These are phyloP conservation scores for Colletotrichum godetiae DNA, from an alignment of 2,329 filamentous ascomycete species.

Conservation along the genomic window DNA sequence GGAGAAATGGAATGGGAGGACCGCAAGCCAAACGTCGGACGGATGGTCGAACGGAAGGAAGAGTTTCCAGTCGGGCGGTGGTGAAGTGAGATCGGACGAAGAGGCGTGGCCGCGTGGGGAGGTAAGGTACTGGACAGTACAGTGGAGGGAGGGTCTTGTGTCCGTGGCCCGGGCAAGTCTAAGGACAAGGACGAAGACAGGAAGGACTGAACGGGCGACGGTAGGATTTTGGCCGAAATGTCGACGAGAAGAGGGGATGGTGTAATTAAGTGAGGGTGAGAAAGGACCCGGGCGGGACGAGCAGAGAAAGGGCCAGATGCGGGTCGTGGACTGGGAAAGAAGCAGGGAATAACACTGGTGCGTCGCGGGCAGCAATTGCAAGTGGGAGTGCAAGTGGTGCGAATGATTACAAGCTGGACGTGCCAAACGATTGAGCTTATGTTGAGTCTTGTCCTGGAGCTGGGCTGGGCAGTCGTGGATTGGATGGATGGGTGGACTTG, in stretches of 20 bases:
- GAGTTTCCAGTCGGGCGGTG: slow-evolving; percentile 24
- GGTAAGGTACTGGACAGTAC: background rate
- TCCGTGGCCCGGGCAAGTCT: slow-evolving; percentile 18
- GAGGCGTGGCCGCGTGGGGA: slow-evolving; percentile 23
- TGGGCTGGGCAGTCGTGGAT: background rate
- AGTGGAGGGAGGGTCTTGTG: slow-evolving; percentile 1
- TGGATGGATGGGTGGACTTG: background rate
- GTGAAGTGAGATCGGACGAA: slow-evolving; percentile 25
- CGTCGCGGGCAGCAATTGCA: background rate
- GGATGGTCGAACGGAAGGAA: slow-evolving; percentile 17
- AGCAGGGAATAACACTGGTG: background rate
- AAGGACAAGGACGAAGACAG: background rate
- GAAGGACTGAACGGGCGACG: background rate
- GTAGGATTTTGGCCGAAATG: slow-evolving; percentile 9
- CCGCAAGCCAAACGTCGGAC: slow-evolving; percentile 29
- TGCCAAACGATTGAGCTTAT: too few relatives aligned
- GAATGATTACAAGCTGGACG: too few relatives aligned
- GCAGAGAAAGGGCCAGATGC: background rate
- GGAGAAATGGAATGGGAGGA: background rate
- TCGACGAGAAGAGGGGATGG: background rate
- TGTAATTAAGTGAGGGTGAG: slow-evolving; percentile 23
- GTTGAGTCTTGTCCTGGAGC: background rate
- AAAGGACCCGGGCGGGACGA: slow-evolving; percentile 4
- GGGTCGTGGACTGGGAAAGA: background rate
- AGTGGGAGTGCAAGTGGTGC: background rate